These are phyloP conservation scores for Xylaria sp. DNA, from an alignment of 2,329 filamentous ascomycete species.

Conservation along the genomic window DNA sequence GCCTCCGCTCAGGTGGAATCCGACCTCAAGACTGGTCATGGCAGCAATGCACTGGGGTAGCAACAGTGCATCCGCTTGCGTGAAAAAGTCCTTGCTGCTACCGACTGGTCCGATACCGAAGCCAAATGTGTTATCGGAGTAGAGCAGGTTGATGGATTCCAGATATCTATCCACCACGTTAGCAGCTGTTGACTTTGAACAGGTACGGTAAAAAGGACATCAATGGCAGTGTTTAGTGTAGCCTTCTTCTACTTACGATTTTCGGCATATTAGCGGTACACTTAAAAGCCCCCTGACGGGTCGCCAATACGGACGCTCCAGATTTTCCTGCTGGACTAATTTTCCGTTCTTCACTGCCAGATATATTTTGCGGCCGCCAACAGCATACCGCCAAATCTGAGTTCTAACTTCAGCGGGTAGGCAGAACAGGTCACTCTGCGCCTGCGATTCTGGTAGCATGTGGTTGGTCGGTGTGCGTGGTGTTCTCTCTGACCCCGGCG, in stretches of 20 bases:
- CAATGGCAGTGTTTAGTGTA: slow-evolving; percentile 1
- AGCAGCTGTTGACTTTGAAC: slow-evolving; percentile 11
- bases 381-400: slow-evolving; percentile 36
- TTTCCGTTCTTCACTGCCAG: slow-evolving; percentile 31
- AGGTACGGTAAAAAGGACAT: not conserved
- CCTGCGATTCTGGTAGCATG: slow-evolving; percentile 35
- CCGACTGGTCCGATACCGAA: slow-evolving; percentile 36
- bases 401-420: slow-evolving; percentile 36
- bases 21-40: slow-evolving; percentile 38
- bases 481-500: slow-evolving; percentile 14
- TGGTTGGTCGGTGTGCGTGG: slow-evolving; percentile 38
- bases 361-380: slow-evolving; percentile 35
- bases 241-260: slow-evolving; percentile 33
- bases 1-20: slow-evolving; percentile 39
- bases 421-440: slow-evolving; percentile 36
- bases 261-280: slow-evolving; percentile 37
- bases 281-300: slow-evolving; percentile 29
- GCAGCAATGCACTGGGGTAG: slow-evolving; percentile 36
- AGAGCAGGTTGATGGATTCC: slow-evolving; percentile 38
- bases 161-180: slow-evolving; percentile 34
- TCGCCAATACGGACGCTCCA: slow-evolving; percentile 37
- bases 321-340: slow-evolving; percentile 35
- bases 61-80: slow-evolving; percentile 33
- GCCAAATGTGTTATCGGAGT: slow-evolving; percentile 39
- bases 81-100: slow-evolving; percentile 37